These are phyloP conservation scores for Apiospora pterosperma DNA, from an alignment of 2,329 filamentous ascomycete species.

Conservation along the genomic window DNA sequence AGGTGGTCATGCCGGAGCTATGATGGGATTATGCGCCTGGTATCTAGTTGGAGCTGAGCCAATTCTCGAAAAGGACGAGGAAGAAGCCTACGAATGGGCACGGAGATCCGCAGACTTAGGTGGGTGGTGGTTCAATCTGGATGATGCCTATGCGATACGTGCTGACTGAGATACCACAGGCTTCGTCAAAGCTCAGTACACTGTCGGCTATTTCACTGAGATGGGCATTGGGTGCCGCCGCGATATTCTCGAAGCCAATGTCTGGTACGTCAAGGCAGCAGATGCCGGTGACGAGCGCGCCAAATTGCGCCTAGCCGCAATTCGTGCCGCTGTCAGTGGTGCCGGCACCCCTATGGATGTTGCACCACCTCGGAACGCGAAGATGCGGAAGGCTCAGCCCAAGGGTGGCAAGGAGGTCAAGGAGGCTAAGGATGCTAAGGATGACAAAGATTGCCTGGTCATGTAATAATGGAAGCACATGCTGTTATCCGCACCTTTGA, in stretches of 20 bases:
- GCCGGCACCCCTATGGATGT: constrained; percentile 52
- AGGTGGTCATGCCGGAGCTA: constrained; percentile 76
- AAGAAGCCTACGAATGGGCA: constrained; percentile 96
- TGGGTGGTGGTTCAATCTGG: constrained; percentile 48
- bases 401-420: constrained; percentile 33
- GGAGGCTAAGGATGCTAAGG: constrained; percentile 30
- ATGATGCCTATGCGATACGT: not conserved
- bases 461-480: constrained; percentile 40
- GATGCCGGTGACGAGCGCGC: constrained; percentile 89
- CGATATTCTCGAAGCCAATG: constrained; percentile 93
- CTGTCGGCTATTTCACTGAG: constrained; percentile 94
- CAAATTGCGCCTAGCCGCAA: constrained; percentile 80
- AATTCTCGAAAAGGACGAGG: constrained; percentile 89
- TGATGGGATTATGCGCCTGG: constrained; percentile 99
- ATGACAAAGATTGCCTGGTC: constrained; percentile 55
- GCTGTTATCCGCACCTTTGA: not conserved
- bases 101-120: constrained; percentile 80
- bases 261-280: constrained; percentile 96
- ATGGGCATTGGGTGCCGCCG: constrained; percentile 96
- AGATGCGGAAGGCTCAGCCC: constrained; percentile 44
- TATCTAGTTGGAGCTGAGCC: constrained; percentile 95
- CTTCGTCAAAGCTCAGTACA: constrained; percentile 78
- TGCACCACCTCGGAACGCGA: constrained; percentile 46
- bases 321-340: constrained; percentile 70
- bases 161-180: constrained; percentile 38